Evolutionary conservation across 768 basidiomycete genomes (phyloP), one percentile per base, ranked within the genome.

Genomic region (Kwoniella heveanensis): DNA sequence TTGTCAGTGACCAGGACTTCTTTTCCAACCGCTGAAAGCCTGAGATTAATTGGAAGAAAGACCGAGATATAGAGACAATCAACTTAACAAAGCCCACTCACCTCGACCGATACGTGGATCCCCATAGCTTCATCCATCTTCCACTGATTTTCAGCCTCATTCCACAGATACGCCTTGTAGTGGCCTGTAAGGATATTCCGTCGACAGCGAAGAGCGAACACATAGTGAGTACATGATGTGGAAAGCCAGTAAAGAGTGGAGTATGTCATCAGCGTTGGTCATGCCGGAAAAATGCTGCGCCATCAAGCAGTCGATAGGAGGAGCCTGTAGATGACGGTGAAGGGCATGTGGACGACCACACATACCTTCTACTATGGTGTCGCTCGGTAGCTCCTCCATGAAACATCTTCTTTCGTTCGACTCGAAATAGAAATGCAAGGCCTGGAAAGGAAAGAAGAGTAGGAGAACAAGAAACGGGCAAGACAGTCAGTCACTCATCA

Each of bases 401-500:
- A 98, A 98, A 79, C 96, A 99, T 52, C 90, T 86, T 74, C 89
- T 88, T 80, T 96, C 91, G 76, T 91, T 90, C 19, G 92, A 88
- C 77, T 96, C 92, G 62, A 99, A 86, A 79, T 99, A 99, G 81
- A 98, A 96, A 78, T 99, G 96, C 26, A 99, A 87, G 27, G 90
- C 92, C 66, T 78, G 29, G 13, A 30, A 32, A 32, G 32, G 36
- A 53, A 7, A 24, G 21, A 9, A n/a, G 22, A 21, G 19, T 13
- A 2, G 4, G 5, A 32, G 7, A 32, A 32, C 32, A 6, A 32
- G 5, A 5, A 32, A 5, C 32, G 24, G 30, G 10, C n/a, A n/a
- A n/a, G n/a, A n/a, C n/a, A n/a, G n/a, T n/a, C n/a, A n/a, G n/a
- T n/a, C n/a, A n/a, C n/a, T n/a, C n/a, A n/a, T n/a, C n/a, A n/a